Conservation (phyloP, 352 stramenopile genomes). For the Lagenidium sp. region DNA sequence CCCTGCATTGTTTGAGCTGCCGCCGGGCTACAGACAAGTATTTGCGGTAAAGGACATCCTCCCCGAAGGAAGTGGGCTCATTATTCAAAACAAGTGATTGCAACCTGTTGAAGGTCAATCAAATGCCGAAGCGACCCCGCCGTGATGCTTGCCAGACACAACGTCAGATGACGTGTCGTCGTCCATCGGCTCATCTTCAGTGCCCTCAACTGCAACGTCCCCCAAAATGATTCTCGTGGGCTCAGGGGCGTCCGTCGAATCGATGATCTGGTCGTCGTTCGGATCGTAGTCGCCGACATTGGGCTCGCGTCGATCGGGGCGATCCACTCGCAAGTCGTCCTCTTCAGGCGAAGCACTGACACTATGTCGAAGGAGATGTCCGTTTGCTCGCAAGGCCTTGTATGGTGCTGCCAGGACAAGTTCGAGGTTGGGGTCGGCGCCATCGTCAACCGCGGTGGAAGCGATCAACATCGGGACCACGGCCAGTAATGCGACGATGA, state of each 20-base stretch:
- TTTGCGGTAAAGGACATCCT: conserved; percentile 14
- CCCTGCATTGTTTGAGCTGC: conserved; percentile 43
- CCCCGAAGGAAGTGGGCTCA: too few relatives aligned
- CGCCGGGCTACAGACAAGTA: conserved; percentile 39
- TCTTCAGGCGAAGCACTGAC: neutral
- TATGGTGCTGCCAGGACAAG: conserved; percentile 11
- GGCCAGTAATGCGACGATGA: conserved; percentile 5
- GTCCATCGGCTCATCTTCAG: neutral
- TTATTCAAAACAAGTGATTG: too few relatives aligned
- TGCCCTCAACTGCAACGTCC: neutral
- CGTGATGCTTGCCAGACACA: too few relatives aligned
- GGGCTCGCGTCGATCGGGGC: neutral
- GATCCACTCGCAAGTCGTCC: neutral
- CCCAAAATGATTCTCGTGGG: too few relatives aligned
- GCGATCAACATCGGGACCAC: conserved; percentile 11
- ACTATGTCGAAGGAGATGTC: neutral
- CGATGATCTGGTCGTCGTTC: neutral
- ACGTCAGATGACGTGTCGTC: too few relatives aligned
- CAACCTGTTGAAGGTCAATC: too few relatives aligned
- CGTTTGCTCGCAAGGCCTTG: conserved; percentile 4
- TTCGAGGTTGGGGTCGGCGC: conserved; percentile 1
- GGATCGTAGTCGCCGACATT: conserved; percentile 9
- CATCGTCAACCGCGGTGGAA: neutral
- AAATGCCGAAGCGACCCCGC: too few relatives aligned
- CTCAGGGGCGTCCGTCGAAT: too few relatives aligned